phyloP scores from a whole-genome alignment of 192 early-diverging fungal genomes.

The Paraglomus occultum region DNA sequence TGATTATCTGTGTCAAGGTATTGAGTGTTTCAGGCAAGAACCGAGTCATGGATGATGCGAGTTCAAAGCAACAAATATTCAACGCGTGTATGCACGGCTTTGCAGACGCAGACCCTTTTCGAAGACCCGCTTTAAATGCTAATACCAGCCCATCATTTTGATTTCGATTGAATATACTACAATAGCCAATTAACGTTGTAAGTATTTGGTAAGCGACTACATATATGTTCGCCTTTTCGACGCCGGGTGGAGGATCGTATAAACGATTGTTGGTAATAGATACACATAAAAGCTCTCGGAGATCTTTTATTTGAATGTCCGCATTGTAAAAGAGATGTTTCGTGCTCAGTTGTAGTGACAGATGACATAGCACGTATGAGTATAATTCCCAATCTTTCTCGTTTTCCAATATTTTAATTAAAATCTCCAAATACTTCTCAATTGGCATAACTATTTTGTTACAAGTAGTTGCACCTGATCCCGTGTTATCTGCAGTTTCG shows the following conservation, averaged over 20 bases:
- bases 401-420: constrained; percentile 61
- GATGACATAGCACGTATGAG: constrained; percentile 60
- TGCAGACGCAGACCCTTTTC: constrained; percentile 63
- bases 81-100: constrained; percentile 82
- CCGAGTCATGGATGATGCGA: constrained; percentile 76
- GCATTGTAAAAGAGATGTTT: constrained; percentile 70
- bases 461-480: constrained; percentile 34
- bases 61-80: constrained; percentile 73
- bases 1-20: constrained; percentile 81
- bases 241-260: constrained; percentile 44
- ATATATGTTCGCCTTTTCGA: constrained; percentile 68
- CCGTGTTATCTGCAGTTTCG: constrained; percentile 19
- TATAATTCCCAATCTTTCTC: constrained; percentile 72
- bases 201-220: constrained; percentile 61
- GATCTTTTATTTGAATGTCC: constrained; percentile 46
- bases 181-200: constrained; percentile 64
- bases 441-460: constrained; percentile 46
- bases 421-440: constrained; percentile 52
- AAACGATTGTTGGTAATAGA: constrained; percentile 48
- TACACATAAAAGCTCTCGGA: constrained; percentile 57
- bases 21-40: constrained; percentile 65
- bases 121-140: constrained; percentile 74
- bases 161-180: constrained; percentile 61
- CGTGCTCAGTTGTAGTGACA: constrained; percentile 71
- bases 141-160: constrained; percentile 69